phyloP scores from a whole-genome alignment of 1,284 basidiomycete species.

The Pseudozyma tsukubaensis region DNA sequence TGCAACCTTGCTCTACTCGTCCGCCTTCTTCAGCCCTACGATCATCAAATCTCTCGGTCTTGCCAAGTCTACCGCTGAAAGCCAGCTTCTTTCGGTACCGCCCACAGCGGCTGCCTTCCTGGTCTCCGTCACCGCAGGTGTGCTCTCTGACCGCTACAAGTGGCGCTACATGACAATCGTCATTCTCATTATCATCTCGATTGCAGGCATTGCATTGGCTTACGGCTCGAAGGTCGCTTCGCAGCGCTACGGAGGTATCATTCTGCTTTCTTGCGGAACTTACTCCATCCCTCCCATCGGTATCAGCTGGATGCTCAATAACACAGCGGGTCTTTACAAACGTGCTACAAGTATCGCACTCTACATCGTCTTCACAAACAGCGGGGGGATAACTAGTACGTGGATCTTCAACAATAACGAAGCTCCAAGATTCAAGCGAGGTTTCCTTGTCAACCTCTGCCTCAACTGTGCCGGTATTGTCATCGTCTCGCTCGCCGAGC shows the following conservation, averaged over 20 bases:
- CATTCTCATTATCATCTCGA: constrained; percentile 38
- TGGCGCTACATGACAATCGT: constrained; percentile 51
- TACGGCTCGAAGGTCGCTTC: constrained; percentile 35
- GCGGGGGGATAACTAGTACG: constrained; percentile 50
- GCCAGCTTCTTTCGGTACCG: constrained; percentile 60
- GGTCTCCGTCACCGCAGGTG: constrained; percentile 48
- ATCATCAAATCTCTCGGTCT: constrained; percentile 57
- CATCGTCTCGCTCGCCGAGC: constrained; percentile 48
- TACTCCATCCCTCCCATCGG: constrained; percentile 50
- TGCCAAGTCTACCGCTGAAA: constrained; percentile 38
- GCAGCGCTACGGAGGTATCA: constrained; percentile 58
- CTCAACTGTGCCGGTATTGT: constrained; percentile 40
- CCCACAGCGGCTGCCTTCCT: constrained; percentile 60
- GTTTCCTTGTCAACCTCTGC: constrained; percentile 55
- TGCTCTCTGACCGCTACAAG: constrained; percentile 55
- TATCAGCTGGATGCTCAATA: constrained; percentile 57
- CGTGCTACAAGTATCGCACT: constrained; percentile 56
- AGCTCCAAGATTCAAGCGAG: constrained; percentile 45
- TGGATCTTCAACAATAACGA: constrained; percentile 59
- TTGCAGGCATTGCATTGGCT: constrained; percentile 53
- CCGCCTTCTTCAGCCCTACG: constrained; percentile 61
- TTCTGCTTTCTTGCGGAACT: constrained; percentile 52
- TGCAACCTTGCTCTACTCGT: constrained; percentile 53
- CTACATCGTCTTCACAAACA: constrained; percentile 59
- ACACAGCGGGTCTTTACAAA: constrained; percentile 55